These are phyloP conservation scores for Fomitiporia mediterranea DNA, from an alignment of 1,284 basidiomycete genomes.

Conservation along the genomic window DNA sequence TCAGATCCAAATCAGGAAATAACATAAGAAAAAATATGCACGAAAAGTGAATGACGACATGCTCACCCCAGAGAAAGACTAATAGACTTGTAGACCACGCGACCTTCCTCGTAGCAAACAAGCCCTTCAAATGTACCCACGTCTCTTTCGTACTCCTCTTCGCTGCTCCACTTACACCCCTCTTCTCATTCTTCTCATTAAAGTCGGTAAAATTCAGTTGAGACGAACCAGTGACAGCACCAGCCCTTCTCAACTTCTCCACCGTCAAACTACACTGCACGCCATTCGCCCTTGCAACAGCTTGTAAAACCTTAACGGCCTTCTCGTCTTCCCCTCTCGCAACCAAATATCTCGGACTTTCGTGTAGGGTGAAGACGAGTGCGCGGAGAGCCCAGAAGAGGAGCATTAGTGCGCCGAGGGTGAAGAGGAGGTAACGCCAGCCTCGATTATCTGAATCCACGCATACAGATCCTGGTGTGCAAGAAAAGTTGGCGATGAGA, in stretches of 20 bases:
- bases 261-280: slow-evolving; percentile 35
- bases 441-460: slow-evolving; percentile 47
- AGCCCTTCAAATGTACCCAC: slow-evolving; percentile 41
- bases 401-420: slow-evolving; percentile 45
- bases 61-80: slow-evolving; percentile 50
- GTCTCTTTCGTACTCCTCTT: slow-evolving; percentile 36
- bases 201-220: neutral
- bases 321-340: slow-evolving; percentile 58
- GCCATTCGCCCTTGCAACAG: slow-evolving; percentile 59
- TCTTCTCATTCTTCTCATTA: slow-evolving; percentile 16
- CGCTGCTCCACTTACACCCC: slow-evolving; percentile 26
- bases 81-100: slow-evolving; percentile 54
- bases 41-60: neutral
- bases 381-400: slow-evolving; percentile 54
- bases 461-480: slow-evolving; percentile 31
- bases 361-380: slow-evolving; percentile 54
- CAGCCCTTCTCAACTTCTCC: slow-evolving; percentile 36
- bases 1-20: too few relatives aligned
- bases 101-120: slow-evolving; percentile 53
- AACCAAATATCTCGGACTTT: slow-evolving; percentile 61
- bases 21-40: slow-evolving; percentile 4
- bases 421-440: slow-evolving; percentile 47
- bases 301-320: slow-evolving; percentile 54
- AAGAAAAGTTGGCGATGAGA: slow-evolving; percentile 59
- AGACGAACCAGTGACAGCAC: slow-evolving; percentile 10